Conservation (phyloP, 1,139 yeast genomes). For the Yamadazyma conglobata region DNA sequence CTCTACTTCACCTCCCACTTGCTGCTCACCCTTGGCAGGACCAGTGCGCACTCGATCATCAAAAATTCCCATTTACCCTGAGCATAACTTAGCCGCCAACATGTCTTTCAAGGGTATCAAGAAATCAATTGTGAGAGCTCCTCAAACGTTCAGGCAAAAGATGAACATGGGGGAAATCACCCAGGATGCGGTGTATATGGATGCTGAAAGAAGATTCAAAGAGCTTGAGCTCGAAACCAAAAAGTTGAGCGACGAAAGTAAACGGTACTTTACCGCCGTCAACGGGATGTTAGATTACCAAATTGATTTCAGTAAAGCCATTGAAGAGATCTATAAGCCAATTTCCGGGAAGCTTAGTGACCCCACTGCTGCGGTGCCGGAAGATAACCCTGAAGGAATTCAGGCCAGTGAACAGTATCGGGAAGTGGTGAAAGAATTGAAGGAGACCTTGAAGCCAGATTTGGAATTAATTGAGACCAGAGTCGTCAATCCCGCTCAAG, state of each 20-base stretch:
- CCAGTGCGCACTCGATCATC: not conserved
- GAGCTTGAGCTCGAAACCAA: conserved; percentile 88
- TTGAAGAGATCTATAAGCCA: conserved; percentile 95
- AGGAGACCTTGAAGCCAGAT: conserved; percentile 86
- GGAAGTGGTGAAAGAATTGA: conserved; percentile 80
- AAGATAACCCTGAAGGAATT: conserved; percentile 95
- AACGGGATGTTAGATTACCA: conserved; percentile 92
- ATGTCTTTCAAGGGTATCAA: conserved; percentile 96
- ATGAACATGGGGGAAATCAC: conserved; percentile 83
- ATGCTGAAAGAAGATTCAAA: conserved; percentile 93
- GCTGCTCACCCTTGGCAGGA: too few relatives aligned
- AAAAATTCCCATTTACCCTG: not conserved
- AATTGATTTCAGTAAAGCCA: conserved; percentile 87
- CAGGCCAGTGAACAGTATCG: conserved; percentile 91
- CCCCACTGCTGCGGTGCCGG: conserved; percentile 79
- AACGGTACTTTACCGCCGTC: conserved; percentile 84
- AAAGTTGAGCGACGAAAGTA: conserved; percentile 84
- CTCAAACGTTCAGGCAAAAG: conserved; percentile 74
- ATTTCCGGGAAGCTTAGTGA: conserved; percentile 89
- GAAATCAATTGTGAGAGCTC: conserved; percentile 83
- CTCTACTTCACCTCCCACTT: too few relatives aligned
- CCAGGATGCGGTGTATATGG: conserved; percentile 82
- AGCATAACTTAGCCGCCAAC: too few relatives aligned
- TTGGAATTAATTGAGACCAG: conserved; percentile 87
- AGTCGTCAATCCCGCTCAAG: conserved; percentile 90